Conservation (phyloP, 305 asterid species). For the Petunia hybrid region DNA sequence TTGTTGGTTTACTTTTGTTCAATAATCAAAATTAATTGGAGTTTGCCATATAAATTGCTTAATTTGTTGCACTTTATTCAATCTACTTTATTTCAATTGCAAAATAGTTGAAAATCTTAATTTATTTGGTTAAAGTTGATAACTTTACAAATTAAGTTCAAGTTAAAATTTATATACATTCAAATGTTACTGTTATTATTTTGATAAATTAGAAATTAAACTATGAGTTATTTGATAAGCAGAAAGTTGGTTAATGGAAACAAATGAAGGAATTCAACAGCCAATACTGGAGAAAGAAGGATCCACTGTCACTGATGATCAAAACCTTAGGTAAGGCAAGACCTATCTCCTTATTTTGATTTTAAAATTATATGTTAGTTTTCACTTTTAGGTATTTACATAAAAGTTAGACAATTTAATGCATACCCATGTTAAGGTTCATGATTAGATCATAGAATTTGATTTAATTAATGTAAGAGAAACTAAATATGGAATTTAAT, state of each 20-base stretch:
- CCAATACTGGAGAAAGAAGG: slow-evolving; percentile 46
- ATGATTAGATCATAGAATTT: slow-evolving; percentile 30
- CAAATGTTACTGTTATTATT: neutral
- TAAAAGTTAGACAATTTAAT: neutral
- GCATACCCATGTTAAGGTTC: slow-evolving; percentile 31
- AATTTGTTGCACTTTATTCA: neutral
- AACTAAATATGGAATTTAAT: slow-evolving; percentile 10
- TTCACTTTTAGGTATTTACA: neutral
- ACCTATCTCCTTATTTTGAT: neutral
- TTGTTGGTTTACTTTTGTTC: neutral
- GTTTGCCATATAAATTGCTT: too few relatives aligned
- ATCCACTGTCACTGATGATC: slow-evolving; percentile 31
- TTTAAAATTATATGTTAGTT: neutral
- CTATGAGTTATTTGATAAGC: slow-evolving; percentile 26
- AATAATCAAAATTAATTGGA: neutral
- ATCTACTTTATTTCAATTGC: neutral
- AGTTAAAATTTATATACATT: neutral
- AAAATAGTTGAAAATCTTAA: too few relatives aligned
- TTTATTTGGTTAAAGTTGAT: neutral
- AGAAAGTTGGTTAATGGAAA: slow-evolving; percentile 66
- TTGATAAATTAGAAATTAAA: slow-evolving; percentile 17
- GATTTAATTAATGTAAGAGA: slow-evolving; percentile 23
- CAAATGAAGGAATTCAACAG: slow-evolving; percentile 48
- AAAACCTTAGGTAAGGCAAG: slow-evolving; percentile 60
- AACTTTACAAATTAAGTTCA: neutral